Percentiles rank a stretch among this genome's conserved stretches.
Evolutionary conservation across 352 stramenopile species (phyloP).

Genomic region (Phytophthora europaea): DNA sequence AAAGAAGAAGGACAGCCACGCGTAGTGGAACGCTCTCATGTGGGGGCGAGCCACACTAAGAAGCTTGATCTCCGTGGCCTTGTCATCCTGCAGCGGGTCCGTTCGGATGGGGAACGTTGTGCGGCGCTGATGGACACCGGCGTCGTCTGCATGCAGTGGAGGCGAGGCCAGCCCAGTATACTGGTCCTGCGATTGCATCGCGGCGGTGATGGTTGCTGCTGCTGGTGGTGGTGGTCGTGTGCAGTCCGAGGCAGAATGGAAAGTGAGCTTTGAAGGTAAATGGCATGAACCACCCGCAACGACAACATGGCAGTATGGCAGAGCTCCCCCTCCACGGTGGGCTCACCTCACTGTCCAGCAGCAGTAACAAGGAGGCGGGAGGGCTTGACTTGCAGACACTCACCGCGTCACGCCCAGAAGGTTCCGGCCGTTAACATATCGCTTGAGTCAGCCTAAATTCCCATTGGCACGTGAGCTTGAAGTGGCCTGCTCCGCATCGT

Average conservation of each 20-base stretch:
- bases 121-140: constrained; percentile 55
- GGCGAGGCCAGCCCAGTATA: constrained; percentile 30
- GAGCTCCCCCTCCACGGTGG: not conserved
- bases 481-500: not conserved
- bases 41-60: constrained; percentile 68
- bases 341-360: not conserved
- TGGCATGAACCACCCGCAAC: not conserved
- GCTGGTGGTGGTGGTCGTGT: not conserved
- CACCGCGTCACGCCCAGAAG: constrained; percentile 17
- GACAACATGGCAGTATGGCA: not conserved
- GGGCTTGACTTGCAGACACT: constrained; percentile 14
- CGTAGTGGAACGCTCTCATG: constrained; percentile 95
- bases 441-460: constrained; percentile 29
- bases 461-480: constrained; percentile 1
- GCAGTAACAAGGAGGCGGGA: not conserved
- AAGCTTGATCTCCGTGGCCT: constrained; percentile 44
- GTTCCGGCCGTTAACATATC: not conserved
- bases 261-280: constrained; percentile 30
- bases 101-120: constrained; percentile 48
- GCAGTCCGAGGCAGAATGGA: constrained; percentile 19
- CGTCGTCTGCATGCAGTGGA: constrained; percentile 40
- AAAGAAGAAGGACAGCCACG: constrained; percentile 95
- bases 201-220: not conserved
- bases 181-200: constrained; percentile 24
- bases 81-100: constrained; percentile 47